A percentile compares a stretch with the other conserved stretches of the same genome.
Evolutionary conservation across 2,329 filamentous ascomycete genomes (phyloP).

Genomic region (Ascochyta viciae-villosae): DNA sequence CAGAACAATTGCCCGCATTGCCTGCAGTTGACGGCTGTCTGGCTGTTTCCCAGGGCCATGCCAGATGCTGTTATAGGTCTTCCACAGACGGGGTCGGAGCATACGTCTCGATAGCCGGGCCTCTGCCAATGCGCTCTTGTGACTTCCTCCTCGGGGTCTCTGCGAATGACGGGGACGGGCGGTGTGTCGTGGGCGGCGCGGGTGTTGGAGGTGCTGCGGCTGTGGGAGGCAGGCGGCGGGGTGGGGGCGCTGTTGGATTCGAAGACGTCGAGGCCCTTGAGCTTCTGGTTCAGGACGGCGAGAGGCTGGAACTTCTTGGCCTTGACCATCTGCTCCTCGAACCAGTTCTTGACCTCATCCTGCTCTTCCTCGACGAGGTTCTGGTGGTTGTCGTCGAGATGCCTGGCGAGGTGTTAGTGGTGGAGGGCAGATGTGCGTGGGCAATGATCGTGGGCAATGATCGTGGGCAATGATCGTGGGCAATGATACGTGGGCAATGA

Average conservation of each 20-base stretch:
- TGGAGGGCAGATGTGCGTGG: neutral
- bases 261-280: conserved; percentile 91
- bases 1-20: conserved; percentile 94
- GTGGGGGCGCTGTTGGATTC: conserved; percentile 80
- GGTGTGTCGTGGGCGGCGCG: conserved; percentile 43
- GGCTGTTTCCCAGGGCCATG: conserved; percentile 77
- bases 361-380: conserved; percentile 88
- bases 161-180: conserved; percentile 33
- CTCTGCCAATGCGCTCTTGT: conserved; percentile 89
- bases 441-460: neutral
- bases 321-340: conserved; percentile 91
- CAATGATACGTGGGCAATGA: no score
- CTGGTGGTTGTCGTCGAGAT: conserved; percentile 88
- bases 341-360: conserved; percentile 96
- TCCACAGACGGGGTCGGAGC: conserved; percentile 86
- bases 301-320: conserved; percentile 93
- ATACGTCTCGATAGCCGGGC: conserved; percentile 74
- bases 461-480: no score
- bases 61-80: conserved; percentile 40
- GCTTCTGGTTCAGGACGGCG: conserved; percentile 89
- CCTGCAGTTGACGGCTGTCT: conserved; percentile 89
- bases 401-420: conserved; percentile 54
- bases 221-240: conserved; percentile 46
- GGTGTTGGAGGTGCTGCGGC: conserved; percentile 38
- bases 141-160: conserved; percentile 89